Evolutionary conservation across 352 stramenopile genomes (phyloP).

Genomic region (Globisporangium rhizosaccharum): DNA sequence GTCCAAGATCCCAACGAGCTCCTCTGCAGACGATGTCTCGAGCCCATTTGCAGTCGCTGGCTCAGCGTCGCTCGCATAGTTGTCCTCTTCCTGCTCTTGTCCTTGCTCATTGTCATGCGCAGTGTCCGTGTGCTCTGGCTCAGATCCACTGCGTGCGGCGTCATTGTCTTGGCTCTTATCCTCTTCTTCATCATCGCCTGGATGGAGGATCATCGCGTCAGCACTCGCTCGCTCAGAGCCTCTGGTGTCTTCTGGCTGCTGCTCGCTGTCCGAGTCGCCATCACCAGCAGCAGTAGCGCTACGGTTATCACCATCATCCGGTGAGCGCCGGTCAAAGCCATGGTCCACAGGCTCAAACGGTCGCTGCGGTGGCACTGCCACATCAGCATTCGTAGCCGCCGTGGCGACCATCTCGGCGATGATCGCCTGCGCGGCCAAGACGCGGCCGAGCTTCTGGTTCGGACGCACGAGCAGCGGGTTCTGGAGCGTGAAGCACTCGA

Average conservation of each 20-base stretch:
- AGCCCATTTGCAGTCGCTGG: not conserved
- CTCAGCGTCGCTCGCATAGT: not conserved
- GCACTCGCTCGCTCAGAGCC: constrained; percentile 4
- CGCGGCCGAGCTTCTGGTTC: constrained; percentile 65
- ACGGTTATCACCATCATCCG: not conserved
- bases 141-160: not conserved
- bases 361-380: not conserved
- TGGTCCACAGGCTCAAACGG: constrained; percentile 7
- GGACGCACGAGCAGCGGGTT: constrained; percentile 69
- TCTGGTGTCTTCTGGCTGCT: constrained; percentile 1
- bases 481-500: constrained; percentile 45
- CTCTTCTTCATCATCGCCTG: constrained; percentile 1
- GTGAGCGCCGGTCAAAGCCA: constrained; percentile 8
- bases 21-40: constrained; percentile 14
- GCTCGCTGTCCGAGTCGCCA: not conserved
- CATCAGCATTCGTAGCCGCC: not conserved
- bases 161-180: not conserved
- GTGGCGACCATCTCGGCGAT: constrained; percentile 60
- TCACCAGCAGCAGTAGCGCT: not conserved
- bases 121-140: not conserved
- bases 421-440: constrained; percentile 64
- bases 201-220: constrained; percentile 6
- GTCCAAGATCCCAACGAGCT: constrained; percentile 56
- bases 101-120: not conserved
- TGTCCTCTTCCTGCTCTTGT: not conserved